These are phyloP conservation scores for Massospora cicadina DNA, from an alignment of 371 early-diverging fungal genomes.

Conservation along the genomic window DNA sequence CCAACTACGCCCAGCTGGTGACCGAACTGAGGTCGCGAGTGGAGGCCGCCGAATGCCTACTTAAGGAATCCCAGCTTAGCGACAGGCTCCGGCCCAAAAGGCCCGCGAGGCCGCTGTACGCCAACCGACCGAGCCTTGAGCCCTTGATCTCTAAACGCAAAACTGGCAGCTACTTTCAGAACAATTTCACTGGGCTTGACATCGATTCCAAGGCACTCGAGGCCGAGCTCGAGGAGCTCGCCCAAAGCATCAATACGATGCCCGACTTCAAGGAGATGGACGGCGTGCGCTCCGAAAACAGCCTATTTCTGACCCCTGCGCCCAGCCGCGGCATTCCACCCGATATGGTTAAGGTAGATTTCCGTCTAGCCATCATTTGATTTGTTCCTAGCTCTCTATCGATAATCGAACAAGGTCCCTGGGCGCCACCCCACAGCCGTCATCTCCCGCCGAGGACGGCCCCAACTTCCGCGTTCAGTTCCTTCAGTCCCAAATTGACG, in stretches of 20 bases:
- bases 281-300: neutral
- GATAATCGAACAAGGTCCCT: neutral
- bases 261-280: constrained; percentile 2
- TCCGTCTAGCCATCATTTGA: neutral
- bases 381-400: neutral
- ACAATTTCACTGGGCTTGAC: neutral
- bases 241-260: constrained; percentile 1
- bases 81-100: neutral
- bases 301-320: neutral
- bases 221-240: constrained; percentile 3
- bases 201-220: constrained; percentile 3
- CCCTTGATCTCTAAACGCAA: neutral
- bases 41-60: neutral
- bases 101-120: neutral
- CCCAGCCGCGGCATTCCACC: neutral
- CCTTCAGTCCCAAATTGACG: neutral
- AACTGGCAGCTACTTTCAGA: neutral
- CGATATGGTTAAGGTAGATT: neutral
- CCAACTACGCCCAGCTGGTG: constrained; percentile 4
- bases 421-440: neutral
- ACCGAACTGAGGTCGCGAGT: neutral
- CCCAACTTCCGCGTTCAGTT: neutral
- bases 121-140: neutral
- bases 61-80: neutral
- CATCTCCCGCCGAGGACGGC: neutral